Base-by-base conservation (phyloP, 306 rosid species). In the Amphicarpaea edgeworthii region DNA sequence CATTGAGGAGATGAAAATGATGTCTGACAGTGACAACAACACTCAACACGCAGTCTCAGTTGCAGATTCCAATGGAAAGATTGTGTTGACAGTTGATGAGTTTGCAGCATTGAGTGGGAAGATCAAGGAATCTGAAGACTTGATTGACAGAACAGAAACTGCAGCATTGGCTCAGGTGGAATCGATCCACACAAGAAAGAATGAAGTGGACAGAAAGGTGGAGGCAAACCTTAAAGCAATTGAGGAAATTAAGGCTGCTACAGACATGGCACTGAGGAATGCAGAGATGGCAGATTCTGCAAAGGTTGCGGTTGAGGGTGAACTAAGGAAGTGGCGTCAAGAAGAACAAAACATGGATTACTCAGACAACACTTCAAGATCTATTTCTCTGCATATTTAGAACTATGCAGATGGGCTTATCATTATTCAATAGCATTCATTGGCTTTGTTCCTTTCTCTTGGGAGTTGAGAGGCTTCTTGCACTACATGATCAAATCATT, bases 241-340 rank as follows among this genome's bases (percentile, higher is more conserved):
- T 14, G 96, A 92, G 69, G 97, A 92, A 75, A 92, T 95, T 23
- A 85, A 88, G 60, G 79, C 74, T 16, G 99, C 98, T 53, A 92
- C 97, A 21, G 90, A 90, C n/a, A 41, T 92, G 77, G 99, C 96
- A 57, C 40, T 95, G 73, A 89, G 75, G 78, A 85, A 86, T 8
- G 96, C 99, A 54, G 97, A 90, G 76, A 83, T 84, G 87, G 96
- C 97, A 6, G 97, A 90, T 42, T 75, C 92, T 0, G 97, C 97
- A 14, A 92, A 90, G 81, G 2, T 64, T 24, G 84, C 80, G 45
- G 84, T 90, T 19, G 97, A 92, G 41, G 81, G 78, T 6, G 98
- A 95, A 62, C 90, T 92, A 50, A 81, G 11, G n/a, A 89, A 72
- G 76, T 54, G 92, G 93, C 96, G 87, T 17, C 85, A 74, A 28